Conservation (phyloP, 331 rosid species). For the Arachis monticola region DNA sequence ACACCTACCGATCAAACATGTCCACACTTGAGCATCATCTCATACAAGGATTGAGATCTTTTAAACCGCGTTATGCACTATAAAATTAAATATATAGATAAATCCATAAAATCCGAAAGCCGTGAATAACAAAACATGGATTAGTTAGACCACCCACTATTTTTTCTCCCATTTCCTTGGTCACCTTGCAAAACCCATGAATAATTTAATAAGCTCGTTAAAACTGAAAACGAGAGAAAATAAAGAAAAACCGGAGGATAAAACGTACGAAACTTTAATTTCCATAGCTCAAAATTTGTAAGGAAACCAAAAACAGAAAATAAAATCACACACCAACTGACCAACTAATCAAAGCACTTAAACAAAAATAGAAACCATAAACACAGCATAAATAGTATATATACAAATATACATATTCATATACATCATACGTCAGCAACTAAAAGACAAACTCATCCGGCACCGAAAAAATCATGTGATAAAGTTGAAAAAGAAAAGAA, state of each 20-base stretch:
- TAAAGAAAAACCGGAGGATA: neutral
- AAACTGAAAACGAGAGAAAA: neutral
- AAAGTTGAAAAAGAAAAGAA: neutral
- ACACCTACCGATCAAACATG: neutral
- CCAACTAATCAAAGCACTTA: neutral
- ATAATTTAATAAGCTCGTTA: neutral
- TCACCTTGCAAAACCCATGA: neutral
- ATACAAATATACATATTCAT: neutral
- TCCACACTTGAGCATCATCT: neutral
- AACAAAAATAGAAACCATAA: conserved; percentile 43
- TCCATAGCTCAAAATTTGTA: neutral
- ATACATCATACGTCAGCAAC: conserved; percentile 30
- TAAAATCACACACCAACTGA: neutral
- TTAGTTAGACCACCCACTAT: neutral
- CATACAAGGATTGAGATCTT: neutral
- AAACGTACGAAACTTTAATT: neutral
- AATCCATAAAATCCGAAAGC: neutral
- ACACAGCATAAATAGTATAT: conserved; percentile 25
- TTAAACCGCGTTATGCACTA: neutral
- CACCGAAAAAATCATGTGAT: conserved; percentile 31
- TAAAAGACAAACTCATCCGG: conserved; percentile 26
- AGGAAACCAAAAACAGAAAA: conserved; percentile 5
- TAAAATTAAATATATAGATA: neutral
- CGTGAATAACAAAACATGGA: conserved; percentile 1
- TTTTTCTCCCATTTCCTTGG: neutral